A percentile compares a stretch with the other conserved stretches of the same genome.
These are phyloP conservation scores for Paraconiothyrium sp. DNA, from an alignment of 2,329 filamentous ascomycete genomes.

Conservation along the genomic window DNA sequence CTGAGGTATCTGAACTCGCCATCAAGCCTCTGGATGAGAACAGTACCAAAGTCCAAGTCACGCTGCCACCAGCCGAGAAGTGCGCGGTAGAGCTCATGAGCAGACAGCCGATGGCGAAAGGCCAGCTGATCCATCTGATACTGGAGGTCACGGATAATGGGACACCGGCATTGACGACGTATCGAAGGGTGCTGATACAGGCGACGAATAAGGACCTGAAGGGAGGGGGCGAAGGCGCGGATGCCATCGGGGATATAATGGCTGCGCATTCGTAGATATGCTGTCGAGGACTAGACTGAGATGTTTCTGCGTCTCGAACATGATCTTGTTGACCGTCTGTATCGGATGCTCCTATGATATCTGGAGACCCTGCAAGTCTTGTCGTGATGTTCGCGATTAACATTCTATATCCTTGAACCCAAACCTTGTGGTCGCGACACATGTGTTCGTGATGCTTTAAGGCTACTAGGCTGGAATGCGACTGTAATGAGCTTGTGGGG, in stretches of 20 bases:
- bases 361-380: too few relatives aligned
- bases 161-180: conserved; percentile 56
- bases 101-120: conserved; percentile 48
- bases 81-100: conserved; percentile 51
- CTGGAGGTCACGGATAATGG: conserved; percentile 60
- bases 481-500: conserved; percentile 3
- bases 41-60: conserved; percentile 46
- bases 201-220: conserved; percentile 42
- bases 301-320: background rate
- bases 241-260: conserved; percentile 15
- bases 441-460: too few relatives aligned
- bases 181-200: conserved; percentile 57
- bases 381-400: too few relatives aligned
- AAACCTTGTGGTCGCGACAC: too few relatives aligned
- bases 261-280: conserved; percentile 2
- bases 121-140: conserved; percentile 60
- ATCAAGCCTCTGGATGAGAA: conserved; percentile 43
- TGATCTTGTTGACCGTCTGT: background rate
- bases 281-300: background rate
- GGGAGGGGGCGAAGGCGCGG: conserved; percentile 27
- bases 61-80: conserved; percentile 55
- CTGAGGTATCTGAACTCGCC: conserved; percentile 53
- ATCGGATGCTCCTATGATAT: too few relatives aligned
- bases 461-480: background rate
- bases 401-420: too few relatives aligned